Evolutionary conservation across 495 filamentous ascomycete genomes (phyloP), one percentile per base, ranked within the genome.

Genomic region (Neurospora sp.): DNA sequence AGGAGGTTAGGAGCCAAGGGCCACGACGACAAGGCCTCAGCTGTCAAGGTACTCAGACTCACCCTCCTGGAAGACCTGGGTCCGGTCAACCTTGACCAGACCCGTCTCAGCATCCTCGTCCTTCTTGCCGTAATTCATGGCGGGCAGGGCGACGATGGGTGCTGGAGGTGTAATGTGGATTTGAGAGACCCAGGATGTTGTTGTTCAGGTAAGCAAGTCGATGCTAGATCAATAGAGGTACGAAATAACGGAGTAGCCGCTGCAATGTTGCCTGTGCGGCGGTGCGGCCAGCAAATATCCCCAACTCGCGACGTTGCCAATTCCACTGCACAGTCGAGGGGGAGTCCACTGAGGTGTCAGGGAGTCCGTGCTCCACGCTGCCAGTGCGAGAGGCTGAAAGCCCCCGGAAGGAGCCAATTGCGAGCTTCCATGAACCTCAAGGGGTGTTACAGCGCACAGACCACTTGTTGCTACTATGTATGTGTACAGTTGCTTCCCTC

Each of bases 31-130:
- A 61, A 61, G 27, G 53, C 53, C 53, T 61, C 53, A 61, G 53
- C 53, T 61, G 53, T 31, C 53, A 31, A 65, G 27, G 44, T 41
- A 44, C 76, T 80, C 69, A 37, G 68, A 74, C 86, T 82, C 83
- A 98, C 96, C 96, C 91, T 99, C 96, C 88, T 99, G 96, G 82
- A 98, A 99, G 72, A 99, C 96, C 75, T 94, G 94, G 73, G 96
- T 98, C 79, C 96, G 92, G 85, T 99, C 96, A 74, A 99, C 93
- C 87, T 94, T 96, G 87, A 97, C 90, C 86, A 96, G 89, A 77
- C 92, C 89, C 83, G 91, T 90, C 79, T 97, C 94, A 81, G 90
- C 93, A 88, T 98, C 95, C 87, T 98, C 95, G 82, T 98, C 94
- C 87, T 97, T 98, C 87, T 97, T 98, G 83, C 93, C 91, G 88